Conservation (phyloP, 176 grass and related monocot species). For the Phyllostachys edulis region DNA sequence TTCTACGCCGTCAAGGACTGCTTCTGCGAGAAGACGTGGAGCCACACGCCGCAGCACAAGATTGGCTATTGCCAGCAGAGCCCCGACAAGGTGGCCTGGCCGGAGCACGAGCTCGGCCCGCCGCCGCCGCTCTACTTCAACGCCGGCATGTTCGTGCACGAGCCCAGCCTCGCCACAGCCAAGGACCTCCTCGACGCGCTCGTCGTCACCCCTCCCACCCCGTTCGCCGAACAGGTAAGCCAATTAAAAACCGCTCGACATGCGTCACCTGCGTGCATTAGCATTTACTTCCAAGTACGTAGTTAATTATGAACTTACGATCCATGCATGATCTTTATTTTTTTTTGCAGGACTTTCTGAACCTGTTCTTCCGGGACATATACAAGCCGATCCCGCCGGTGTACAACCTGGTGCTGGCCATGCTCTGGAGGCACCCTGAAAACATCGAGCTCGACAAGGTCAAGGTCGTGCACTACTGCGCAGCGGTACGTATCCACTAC, state of each 20-base stretch:
- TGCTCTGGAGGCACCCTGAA: conserved; percentile 87
- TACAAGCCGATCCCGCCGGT: conserved; percentile 58
- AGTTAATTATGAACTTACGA: not conserved
- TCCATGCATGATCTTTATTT: not conserved
- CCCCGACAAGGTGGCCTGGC: conserved; percentile 49
- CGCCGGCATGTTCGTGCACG: conserved; percentile 81
- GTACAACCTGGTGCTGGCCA: conserved; percentile 82
- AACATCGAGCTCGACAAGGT: conserved; percentile 57
- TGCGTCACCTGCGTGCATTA: not conserved
- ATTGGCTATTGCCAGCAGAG: conserved; percentile 85
- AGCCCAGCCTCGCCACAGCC: conserved; percentile 51
- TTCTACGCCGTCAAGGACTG: conserved; percentile 87
- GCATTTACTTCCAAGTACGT: not conserved
- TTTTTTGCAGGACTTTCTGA: conserved; percentile 67
- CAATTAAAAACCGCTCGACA: not conserved
- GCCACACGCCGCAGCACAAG: conserved; percentile 69
- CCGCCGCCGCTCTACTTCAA: conserved; percentile 82
- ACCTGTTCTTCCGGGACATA: conserved; percentile 64
- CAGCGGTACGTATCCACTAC: conserved; percentile 36
- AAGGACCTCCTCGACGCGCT: conserved; percentile 45
- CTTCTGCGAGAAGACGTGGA: conserved; percentile 96
- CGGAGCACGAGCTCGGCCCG: conserved; percentile 34
- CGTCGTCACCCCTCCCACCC: conserved; percentile 43
- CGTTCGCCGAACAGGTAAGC: conserved; percentile 70
- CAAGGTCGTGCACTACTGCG: conserved; percentile 94